Evolutionary conservation across 345 rosid genomes (phyloP), one percentile per base, ranked within the genome.

Genomic region (Boechera retrofracta): DNA sequence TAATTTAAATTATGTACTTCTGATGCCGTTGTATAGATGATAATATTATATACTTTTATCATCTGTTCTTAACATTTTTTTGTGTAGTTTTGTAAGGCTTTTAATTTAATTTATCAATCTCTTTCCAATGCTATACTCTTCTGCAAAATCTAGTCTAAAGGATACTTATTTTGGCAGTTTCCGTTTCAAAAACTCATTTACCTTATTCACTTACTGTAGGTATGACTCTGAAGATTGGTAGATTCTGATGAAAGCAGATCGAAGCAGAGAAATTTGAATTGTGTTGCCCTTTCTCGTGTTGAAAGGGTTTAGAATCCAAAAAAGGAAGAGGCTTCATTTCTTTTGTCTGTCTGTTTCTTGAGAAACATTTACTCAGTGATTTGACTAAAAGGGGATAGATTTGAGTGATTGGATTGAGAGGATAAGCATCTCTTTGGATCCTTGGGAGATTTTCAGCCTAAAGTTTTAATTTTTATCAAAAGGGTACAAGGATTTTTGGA

Each of bases 351-450:
- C 67, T 74, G 80, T 81, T 79, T 52, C 73, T 74, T 67, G 68
- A 79, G 74, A 81, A 61, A 61, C 31, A 58, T 82, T 86, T 83
- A 69, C 74, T 66, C 49, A 10, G 8, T 79, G 81, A 79, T 82
- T 84, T 82, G 83, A 77, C 26, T 15, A 76, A 28, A 28, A 28
- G 29, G 29, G 29, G 42, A 81, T 31, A 73, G 60, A 47, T 57
- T 71, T 58, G 74, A 75, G 73, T 57, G 79, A 64, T 70, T 36
- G 56, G 79, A 63, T 36, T 28, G 49, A 45, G 69, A 53, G 38
- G 11, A 51, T 55, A 28, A 67, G 45, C 10, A 41, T 67, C 52
- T 64, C 52, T 52, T 64, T 53, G 35, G 72, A 57, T 51, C 72
- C 69, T 77, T 60, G 32, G 16, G 16, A 72, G 72, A 28, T 44